These are phyloP conservation scores for Chamaenerion angustifolium DNA, from an alignment of 345 rosid genomes.

Conservation along the genomic window DNA sequence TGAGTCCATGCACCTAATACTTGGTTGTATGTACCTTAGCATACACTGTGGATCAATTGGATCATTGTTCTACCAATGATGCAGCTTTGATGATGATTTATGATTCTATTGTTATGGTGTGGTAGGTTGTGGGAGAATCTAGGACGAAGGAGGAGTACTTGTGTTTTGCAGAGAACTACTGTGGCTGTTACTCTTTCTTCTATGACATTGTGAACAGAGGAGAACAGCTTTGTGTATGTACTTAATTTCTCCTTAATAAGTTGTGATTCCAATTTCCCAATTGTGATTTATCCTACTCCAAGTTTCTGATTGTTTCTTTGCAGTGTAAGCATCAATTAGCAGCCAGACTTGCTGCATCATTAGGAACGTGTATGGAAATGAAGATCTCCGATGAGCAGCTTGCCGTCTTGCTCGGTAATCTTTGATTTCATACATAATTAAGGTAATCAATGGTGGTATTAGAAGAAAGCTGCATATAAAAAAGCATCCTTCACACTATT, in stretches of 20 bases:
- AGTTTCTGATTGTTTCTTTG: constrained; percentile 4
- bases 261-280: background rate
- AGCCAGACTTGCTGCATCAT: constrained; percentile 55
- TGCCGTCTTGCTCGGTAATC: constrained; percentile 27
- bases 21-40: no score
- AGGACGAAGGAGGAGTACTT: constrained; percentile 74
- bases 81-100: no score
- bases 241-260: background rate
- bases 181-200: constrained; percentile 85
- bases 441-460: no score
- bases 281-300: background rate
- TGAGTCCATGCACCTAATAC: no score
- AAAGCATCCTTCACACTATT: no score
- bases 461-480: no score
- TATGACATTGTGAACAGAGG: constrained; percentile 77
- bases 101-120: no score
- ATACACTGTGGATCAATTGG: no score
- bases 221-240: constrained; percentile 71
- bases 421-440: no score
- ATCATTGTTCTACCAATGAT: no score
- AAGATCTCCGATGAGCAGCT: constrained; percentile 63
- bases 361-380: constrained; percentile 40
- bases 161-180: constrained; percentile 60
- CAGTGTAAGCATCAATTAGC: constrained; percentile 93
- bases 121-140: constrained; percentile 78